These are phyloP conservation scores for Lyophyllum atratum DNA, from an alignment of 768 basidiomycete species.

Conservation along the genomic window DNA sequence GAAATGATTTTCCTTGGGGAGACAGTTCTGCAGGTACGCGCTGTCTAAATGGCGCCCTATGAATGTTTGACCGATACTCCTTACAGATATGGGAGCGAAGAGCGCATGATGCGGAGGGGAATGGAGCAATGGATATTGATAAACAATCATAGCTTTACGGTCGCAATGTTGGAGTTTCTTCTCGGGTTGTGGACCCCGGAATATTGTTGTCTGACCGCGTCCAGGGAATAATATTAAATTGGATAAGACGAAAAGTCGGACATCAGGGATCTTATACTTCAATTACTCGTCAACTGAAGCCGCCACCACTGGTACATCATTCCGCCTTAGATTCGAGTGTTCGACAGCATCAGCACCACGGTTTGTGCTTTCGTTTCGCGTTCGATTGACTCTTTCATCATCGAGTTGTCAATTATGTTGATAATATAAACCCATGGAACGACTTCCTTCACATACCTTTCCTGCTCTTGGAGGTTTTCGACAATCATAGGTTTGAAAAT, in stretches of 20 bases:
- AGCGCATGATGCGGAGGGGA: conserved; percentile 26
- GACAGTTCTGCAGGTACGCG: conserved; percentile 84
- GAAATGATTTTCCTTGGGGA: conserved; percentile 99
- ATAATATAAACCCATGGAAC: not conserved
- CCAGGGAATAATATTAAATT: not conserved
- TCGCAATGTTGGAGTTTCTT: not conserved
- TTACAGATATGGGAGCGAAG: conserved; percentile 68
- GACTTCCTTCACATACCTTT: conserved; percentile 13
- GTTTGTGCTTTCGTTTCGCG: not conserved
- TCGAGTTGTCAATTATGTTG: conserved; percentile 6
- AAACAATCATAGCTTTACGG: conserved; percentile 18
- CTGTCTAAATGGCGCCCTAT: conserved; percentile 7
- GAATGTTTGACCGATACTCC: conserved; percentile 13
- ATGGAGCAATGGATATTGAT: conserved; percentile 34
- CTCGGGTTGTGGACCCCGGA: not conserved
- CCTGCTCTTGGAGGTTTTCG: conserved; percentile 14
- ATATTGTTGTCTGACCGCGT: not conserved
- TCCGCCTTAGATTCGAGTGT: not conserved
- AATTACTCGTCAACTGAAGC: conserved; percentile 2
- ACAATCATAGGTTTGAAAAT: conserved; percentile 59
- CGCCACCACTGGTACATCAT: not conserved
- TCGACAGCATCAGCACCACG: not conserved
- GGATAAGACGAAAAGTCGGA: not conserved
- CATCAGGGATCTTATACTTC: not conserved
- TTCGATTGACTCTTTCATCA: conserved; percentile 4